A percentile compares a stretch with the other conserved stretches of the same genome.
These are phyloP conservation scores for Oryza coarctata DNA, from an alignment of 176 grass and related monocot species.

Conservation along the genomic window DNA sequence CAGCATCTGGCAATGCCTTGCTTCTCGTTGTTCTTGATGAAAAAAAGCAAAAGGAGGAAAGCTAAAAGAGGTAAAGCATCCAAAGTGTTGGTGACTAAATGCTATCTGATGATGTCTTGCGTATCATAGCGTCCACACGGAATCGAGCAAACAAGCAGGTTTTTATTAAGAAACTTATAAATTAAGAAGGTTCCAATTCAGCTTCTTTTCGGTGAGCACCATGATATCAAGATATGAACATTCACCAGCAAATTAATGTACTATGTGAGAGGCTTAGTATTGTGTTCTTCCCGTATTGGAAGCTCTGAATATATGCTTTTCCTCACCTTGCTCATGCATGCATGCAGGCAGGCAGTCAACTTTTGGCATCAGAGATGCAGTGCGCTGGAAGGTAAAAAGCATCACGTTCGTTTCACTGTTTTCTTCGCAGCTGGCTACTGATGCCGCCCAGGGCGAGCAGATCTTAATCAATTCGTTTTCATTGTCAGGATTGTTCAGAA, in stretches of 20 bases:
- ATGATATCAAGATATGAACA: background rate
- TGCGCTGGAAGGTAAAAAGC: slow-evolving; percentile 33
- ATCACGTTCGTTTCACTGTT: slow-evolving; percentile 8
- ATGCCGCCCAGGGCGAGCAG: background rate
- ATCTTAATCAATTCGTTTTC: background rate
- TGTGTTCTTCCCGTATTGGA: background rate
- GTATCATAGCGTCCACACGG: slow-evolving; percentile 16
- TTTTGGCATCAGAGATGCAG: slow-evolving; percentile 19
- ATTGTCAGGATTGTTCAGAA: background rate
- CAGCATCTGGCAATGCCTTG: slow-evolving; percentile 31
- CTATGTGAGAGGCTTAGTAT: too few relatives aligned
- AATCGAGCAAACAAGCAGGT: slow-evolving; percentile 4
- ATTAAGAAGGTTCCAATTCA: background rate
- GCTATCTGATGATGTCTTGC: slow-evolving; percentile 31
- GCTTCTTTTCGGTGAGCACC: background rate
- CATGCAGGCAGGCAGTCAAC: background rate
- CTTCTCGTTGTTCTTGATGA: slow-evolving; percentile 20
- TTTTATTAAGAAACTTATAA: background rate
- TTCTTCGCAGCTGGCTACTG: background rate
- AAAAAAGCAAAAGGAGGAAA: slow-evolving; percentile 37
- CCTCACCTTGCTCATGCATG: background rate
- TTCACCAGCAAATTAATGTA: background rate
- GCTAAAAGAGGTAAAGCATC: slow-evolving; percentile 28
- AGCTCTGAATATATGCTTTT: slow-evolving; percentile 6
- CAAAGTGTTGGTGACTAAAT: slow-evolving; percentile 22